phyloP scores from a whole-genome alignment of 2,329 filamentous ascomycete species.

The Coniochaeta sp. region DNA sequence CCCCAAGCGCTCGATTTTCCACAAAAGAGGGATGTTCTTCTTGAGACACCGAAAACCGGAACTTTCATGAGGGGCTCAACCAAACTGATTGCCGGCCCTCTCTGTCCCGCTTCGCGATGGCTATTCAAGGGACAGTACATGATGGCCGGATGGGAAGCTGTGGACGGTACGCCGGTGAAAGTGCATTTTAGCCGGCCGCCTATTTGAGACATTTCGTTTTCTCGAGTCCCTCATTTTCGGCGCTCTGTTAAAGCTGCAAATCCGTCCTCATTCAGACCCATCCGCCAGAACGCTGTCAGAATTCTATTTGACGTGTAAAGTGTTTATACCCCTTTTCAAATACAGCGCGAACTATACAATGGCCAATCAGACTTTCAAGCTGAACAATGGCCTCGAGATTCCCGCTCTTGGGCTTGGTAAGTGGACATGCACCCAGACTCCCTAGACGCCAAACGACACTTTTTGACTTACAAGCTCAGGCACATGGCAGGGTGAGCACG shows the following conservation, averaged over 20 bases:
- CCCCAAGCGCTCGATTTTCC: background rate
- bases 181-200: background rate
- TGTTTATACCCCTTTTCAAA: background rate
- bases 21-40: background rate
- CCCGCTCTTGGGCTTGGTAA: constrained; percentile 57
- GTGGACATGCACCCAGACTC: constrained; percentile 9
- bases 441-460: background rate
- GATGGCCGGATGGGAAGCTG: background rate
- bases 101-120: background rate
- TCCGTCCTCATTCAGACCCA: background rate
- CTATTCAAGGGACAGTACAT: background rate
- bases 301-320: background rate
- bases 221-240: background rate
- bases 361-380: constrained; percentile 50
- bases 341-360: constrained; percentile 27
- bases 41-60: background rate
- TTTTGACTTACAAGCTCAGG: constrained; percentile 28
- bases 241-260: background rate
- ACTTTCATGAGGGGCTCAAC: background rate
- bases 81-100: background rate
- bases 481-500: constrained; percentile 57
- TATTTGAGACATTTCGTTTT: background rate
- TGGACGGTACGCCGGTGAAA: background rate
- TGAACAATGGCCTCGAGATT: constrained; percentile 58
- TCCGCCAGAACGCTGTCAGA: background rate